These are phyloP conservation scores for Zalaria sp. DNA, from an alignment of 2,329 filamentous ascomycete genomes.

Conservation along the genomic window DNA sequence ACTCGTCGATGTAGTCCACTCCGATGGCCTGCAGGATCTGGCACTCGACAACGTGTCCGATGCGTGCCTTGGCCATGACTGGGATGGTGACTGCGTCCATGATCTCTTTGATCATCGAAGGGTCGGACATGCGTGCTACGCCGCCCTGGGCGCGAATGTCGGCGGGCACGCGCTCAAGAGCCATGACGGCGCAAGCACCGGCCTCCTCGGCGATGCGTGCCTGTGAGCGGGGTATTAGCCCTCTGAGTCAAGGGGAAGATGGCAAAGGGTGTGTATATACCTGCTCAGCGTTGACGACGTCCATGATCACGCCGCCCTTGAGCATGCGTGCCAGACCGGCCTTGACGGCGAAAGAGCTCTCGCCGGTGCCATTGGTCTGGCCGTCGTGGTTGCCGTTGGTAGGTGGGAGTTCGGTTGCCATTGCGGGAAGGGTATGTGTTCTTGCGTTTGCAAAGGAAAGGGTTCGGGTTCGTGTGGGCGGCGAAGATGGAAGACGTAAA, in stretches of 20 bases:
- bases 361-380: constrained; percentile 13
- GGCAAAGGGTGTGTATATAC: constrained; percentile 22
- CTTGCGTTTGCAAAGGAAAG: background rate
- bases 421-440: constrained; percentile 10
- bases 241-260: background rate
- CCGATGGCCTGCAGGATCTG: constrained; percentile 91
- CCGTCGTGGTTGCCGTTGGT: constrained; percentile 24
- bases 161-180: constrained; percentile 89
- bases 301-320: constrained; percentile 99
- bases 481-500: too few relatives aligned
- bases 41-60: constrained; percentile 96
- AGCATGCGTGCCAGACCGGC: constrained; percentile 93
- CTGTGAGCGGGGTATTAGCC: constrained; percentile 24
- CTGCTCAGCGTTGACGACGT: constrained; percentile 84
- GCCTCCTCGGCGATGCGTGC: constrained; percentile 96
- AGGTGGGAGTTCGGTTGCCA: constrained; percentile 35
- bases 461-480: too few relatives aligned
- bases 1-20: constrained; percentile 97
- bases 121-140: constrained; percentile 94
- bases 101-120: constrained; percentile 86
- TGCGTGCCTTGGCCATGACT: constrained; percentile 97
- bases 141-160: constrained; percentile 89
- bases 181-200: constrained; percentile 94
- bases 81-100: constrained; percentile 91
- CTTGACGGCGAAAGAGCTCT: constrained; percentile 71